Evolutionary conservation across 805 yeast species (phyloP), one percentile per base, ranked within the genome.

Genomic region (Saccharomyces jurei): DNA sequence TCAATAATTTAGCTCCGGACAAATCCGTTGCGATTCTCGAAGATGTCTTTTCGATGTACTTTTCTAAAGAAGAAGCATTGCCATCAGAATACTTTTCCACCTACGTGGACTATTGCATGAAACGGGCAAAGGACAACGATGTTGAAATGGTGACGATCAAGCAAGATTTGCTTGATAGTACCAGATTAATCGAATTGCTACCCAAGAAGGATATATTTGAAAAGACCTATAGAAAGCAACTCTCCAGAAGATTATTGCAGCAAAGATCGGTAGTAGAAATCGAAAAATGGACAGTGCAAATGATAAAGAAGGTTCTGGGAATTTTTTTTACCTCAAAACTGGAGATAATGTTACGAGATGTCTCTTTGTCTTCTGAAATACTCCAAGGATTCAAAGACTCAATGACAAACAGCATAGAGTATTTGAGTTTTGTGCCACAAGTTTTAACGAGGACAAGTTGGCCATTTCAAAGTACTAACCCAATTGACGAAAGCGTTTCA

Each of bases 201-300:
- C 77, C 81, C 56, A 96, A 91, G 61, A 91, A 89, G 64, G 97
- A 90, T 70, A 73, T 87, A 27, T 91, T 90, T 71, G 96, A 89
- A 65, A 85, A 81, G 46, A 83, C 86, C 57, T 90, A 89, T 69
- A 89, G 89, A 62, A 87, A 84, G 52, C 96, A 88, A 71, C 75
- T 91, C 55, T 96, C 96, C 1, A 89, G 86, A 68, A 76, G 97
- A 57, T 75, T 90, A 46, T 65, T 85, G 41, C 77, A 81, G 54
- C 75, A 76, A 59, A 63, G 69, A 72, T 74, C 80, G 1, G 69
- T 66, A 4, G 71, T 76, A 49, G 92, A 88, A 56, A 70, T 86
- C 3, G 97, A 90, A 67, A 83, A 83, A 64, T 71, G 75, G 28
- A 75, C 89, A 66, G 82, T 90, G 22, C 75, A 83, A 1, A 82